These are phyloP conservation scores for Suillus occidentalis DNA, from an alignment of 768 basidiomycete genomes.

Conservation along the genomic window DNA sequence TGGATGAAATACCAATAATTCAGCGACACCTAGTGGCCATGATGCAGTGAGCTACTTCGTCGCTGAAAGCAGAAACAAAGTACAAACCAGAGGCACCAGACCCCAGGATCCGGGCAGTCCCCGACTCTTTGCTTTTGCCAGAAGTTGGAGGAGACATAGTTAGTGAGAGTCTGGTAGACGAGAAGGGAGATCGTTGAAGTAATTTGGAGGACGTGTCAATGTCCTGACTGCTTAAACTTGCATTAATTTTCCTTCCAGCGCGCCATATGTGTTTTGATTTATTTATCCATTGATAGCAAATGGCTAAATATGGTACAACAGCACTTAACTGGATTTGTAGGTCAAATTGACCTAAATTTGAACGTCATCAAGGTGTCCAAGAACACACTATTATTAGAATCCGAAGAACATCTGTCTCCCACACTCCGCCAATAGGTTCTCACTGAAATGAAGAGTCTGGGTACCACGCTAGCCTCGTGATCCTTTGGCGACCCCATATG, in stretches of 20 bases:
- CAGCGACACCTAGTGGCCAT: slow-evolving; percentile 72
- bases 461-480: background rate
- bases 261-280: background rate
- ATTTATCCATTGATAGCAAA: background rate
- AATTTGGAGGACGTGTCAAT: background rate
- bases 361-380: background rate
- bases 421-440: background rate
- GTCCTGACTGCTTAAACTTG: slow-evolving; percentile 1
- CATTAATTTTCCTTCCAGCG: background rate
- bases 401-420: background rate
- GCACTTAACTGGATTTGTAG: background rate
- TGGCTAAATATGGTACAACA: background rate
- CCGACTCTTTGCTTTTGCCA: slow-evolving; percentile 73
- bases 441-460: background rate
- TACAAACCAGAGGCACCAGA: slow-evolving; percentile 86
- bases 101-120: slow-evolving; percentile 84
- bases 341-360: background rate
- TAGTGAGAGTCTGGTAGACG: background rate
- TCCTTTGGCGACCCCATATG: background rate
- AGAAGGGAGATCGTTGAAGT: background rate
- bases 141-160: slow-evolving; percentile 49
- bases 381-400: no score
- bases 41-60: slow-evolving; percentile 1
- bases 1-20: slow-evolving; percentile 93
- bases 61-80: background rate